A percentile compares a stretch with the other conserved stretches of the same genome.
phyloP scores from a whole-genome alignment of 805 yeast species.

The Yarrowia sp. region DNA sequence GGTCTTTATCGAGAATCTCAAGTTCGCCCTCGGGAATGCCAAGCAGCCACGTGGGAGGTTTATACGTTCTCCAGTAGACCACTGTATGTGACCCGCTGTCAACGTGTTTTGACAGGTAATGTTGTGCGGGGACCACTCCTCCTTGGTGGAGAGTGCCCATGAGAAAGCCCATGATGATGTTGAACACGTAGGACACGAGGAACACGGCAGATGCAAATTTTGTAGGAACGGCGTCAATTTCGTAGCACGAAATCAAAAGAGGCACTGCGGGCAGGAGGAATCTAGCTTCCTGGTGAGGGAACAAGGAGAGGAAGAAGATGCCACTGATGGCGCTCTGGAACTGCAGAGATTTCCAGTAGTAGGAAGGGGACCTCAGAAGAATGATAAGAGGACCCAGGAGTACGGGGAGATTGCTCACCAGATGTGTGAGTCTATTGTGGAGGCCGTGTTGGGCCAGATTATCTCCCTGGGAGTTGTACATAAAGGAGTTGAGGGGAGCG shows the following conservation, averaged over 20 bases:
- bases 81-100: slow-evolving; percentile 37
- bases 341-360: slow-evolving; percentile 51
- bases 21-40: slow-evolving; percentile 36
- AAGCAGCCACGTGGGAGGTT: slow-evolving; percentile 88
- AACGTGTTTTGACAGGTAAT: slow-evolving; percentile 32
- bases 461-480: slow-evolving; percentile 57
- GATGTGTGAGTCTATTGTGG: slow-evolving; percentile 74
- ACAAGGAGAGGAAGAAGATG: slow-evolving; percentile 54
- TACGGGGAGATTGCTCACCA: slow-evolving; percentile 72
- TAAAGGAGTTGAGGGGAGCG: slow-evolving; percentile 72
- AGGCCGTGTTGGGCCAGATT: slow-evolving; percentile 79
- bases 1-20: slow-evolving; percentile 29
- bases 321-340: slow-evolving; percentile 63
- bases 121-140: slow-evolving; percentile 72
- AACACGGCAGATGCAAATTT: slow-evolving; percentile 29
- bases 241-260: slow-evolving; percentile 54
- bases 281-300: slow-evolving; percentile 94
- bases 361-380: slow-evolving; percentile 43
- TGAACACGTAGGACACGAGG: slow-evolving; percentile 61
- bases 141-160: slow-evolving; percentile 89
- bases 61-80: slow-evolving; percentile 91
- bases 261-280: slow-evolving; percentile 81
- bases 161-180: slow-evolving; percentile 52
- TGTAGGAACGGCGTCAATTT: slow-evolving; percentile 32
- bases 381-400: slow-evolving; percentile 73